Conservation (phyloP, 495 filamentous ascomycete genomes). For the Haplographium delicatum region DNA sequence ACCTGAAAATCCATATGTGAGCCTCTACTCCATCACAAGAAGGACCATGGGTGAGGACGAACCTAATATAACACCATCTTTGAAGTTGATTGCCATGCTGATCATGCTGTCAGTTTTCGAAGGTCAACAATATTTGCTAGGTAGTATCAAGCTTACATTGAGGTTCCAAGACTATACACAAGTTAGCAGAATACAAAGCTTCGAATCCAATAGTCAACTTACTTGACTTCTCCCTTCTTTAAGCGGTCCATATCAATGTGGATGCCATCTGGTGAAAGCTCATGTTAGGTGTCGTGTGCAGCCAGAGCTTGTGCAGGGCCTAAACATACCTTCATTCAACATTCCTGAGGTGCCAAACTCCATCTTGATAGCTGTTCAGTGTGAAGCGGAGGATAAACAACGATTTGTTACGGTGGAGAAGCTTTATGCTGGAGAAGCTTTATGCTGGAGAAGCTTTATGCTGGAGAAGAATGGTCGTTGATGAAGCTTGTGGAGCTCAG, state of each 20-base stretch:
- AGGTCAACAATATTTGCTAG: slow-evolving; percentile 5
- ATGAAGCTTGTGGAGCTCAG: slow-evolving; percentile 17
- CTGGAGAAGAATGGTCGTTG: slow-evolving; percentile 2
- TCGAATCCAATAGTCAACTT: slow-evolving; percentile 32
- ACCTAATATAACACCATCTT: slow-evolving; percentile 92
- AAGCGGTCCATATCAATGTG: slow-evolving; percentile 96
- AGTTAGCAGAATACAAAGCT: slow-evolving; percentile 31
- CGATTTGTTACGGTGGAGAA: not conserved
- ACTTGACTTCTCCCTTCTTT: slow-evolving; percentile 91
- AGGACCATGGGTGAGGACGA: slow-evolving; percentile 19
- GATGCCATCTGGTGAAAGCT: slow-evolving; percentile 74
- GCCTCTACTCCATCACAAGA: slow-evolving; percentile 1
- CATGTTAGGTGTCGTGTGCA: slow-evolving; percentile 15
- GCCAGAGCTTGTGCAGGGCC: slow-evolving; percentile 7
- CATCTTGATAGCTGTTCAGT: slow-evolving; percentile 32
- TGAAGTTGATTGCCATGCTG: slow-evolving; percentile 94
- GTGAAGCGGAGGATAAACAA: not conserved
- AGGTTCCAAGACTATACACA: slow-evolving; percentile 75
- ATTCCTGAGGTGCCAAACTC: slow-evolving; percentile 61
- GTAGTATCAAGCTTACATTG: slow-evolving; percentile 65
- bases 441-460: not conserved
- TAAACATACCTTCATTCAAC: slow-evolving; percentile 61
- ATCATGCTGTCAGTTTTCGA: slow-evolving; percentile 17
- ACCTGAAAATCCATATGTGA: slow-evolving; percentile 39
- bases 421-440: not conserved